Conservation (phyloP, 345 rosid species). For the Alliaria petiolata region DNA sequence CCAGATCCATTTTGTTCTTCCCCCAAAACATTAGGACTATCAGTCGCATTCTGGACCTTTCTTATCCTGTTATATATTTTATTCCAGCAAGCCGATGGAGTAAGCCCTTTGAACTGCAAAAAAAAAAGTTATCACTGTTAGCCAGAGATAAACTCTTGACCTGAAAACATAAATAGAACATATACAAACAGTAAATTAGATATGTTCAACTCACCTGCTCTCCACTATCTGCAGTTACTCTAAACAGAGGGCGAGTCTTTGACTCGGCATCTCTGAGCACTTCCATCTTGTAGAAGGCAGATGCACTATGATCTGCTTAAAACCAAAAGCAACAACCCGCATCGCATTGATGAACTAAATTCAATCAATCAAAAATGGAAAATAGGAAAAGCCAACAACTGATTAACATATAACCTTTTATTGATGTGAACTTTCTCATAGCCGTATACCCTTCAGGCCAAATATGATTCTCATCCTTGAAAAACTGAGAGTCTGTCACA, state of each 20-base stretch:
- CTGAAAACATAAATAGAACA: neutral
- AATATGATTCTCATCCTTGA: slow-evolving; percentile 62
- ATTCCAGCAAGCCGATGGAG: slow-evolving; percentile 84
- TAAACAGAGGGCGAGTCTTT: slow-evolving; percentile 70
- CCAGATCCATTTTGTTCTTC: slow-evolving; percentile 46
- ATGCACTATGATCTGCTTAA: slow-evolving; percentile 56
- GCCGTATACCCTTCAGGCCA: slow-evolving; percentile 97
- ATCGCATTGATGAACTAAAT: slow-evolving; percentile 17
- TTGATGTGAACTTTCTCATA: slow-evolving; percentile 64
- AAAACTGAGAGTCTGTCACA: slow-evolving; percentile 73
- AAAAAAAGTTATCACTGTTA: neutral
- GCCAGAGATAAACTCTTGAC: slow-evolving; percentile 1
- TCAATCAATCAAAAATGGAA: neutral
- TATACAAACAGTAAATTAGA: neutral
- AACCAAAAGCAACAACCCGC: slow-evolving; percentile 1
- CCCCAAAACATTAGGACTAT: slow-evolving; percentile 35
- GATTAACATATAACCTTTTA: slow-evolving; percentile 44
- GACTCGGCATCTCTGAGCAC: slow-evolving; percentile 75
- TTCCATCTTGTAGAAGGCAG: slow-evolving; percentile 83
- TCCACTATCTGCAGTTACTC: slow-evolving; percentile 67
- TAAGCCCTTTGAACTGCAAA: slow-evolving; percentile 69
- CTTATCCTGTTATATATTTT: slow-evolving; percentile 58
- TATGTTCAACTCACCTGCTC: slow-evolving; percentile 61
- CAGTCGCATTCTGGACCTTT: slow-evolving; percentile 36
- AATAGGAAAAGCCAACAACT: neutral